Evolutionary conservation across 139 green algal genomes (phyloP).

Genomic region (Tetraselmis striata): DNA sequence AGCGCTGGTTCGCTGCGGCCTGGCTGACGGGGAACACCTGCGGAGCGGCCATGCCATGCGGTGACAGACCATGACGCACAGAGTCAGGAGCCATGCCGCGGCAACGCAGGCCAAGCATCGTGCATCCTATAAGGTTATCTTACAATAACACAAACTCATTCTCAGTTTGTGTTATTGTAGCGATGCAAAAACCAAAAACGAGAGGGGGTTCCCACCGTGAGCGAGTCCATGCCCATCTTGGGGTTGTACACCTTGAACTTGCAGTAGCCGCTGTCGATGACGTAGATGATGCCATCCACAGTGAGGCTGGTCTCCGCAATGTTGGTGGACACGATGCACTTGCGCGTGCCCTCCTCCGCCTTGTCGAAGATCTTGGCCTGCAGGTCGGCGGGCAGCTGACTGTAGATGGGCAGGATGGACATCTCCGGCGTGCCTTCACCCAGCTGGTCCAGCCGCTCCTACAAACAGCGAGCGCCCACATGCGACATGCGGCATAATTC

Average conservation of each 20-base stretch:
- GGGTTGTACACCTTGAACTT: constrained; percentile 97
- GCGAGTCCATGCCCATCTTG: constrained; percentile 95
- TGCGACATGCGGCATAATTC: too few species aligned
- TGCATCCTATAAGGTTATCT: too few species aligned
- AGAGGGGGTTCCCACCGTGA: constrained; percentile 54
- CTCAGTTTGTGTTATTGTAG: too few species aligned
- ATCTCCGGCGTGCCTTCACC: constrained; percentile 62
- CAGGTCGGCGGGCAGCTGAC: constrained; percentile 80
- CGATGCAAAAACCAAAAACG: too few species aligned
- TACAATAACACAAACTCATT: too few species aligned
- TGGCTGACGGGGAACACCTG: constrained; percentile 84
- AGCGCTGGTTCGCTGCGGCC: constrained; percentile 79
- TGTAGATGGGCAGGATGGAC: constrained; percentile 95
- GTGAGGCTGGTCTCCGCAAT: constrained; percentile 97
- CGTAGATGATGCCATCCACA: constrained; percentile 92
- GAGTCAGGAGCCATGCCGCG: too few species aligned
- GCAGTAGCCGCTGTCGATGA: constrained; percentile 87
- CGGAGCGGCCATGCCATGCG: too few species aligned
- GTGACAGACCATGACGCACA: too few species aligned
- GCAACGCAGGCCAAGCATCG: too few species aligned
- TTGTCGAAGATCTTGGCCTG: constrained; percentile 97
- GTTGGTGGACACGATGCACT: constrained; percentile 93
- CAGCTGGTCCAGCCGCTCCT: constrained; percentile 72
- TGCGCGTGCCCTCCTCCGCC: constrained; percentile 77
- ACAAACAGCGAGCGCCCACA: background rate